These are phyloP conservation scores for Monosporascus sp. DNA, from an alignment of 2,329 filamentous ascomycete species.

Conservation along the genomic window DNA sequence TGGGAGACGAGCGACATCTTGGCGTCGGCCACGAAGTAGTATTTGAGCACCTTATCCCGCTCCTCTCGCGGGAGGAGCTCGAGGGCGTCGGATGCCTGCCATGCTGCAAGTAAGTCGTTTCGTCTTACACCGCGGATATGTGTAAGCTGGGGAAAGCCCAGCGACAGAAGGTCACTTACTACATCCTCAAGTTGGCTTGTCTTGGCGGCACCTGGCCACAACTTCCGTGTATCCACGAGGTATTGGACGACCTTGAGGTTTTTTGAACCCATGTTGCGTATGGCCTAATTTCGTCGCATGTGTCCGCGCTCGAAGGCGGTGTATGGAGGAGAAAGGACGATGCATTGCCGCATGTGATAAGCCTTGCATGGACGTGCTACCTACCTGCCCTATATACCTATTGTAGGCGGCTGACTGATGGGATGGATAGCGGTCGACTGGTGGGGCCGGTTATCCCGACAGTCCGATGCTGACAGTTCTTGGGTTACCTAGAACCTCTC, in stretches of 20 bases:
- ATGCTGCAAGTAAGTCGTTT: not conserved
- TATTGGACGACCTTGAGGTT: constrained; percentile 48
- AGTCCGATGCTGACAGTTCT: no score
- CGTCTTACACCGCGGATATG: no score
- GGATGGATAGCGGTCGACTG: not conserved
- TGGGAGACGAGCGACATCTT: constrained; percentile 69
- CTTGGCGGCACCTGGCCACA: constrained; percentile 49
- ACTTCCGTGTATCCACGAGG: constrained; percentile 53
- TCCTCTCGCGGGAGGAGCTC: constrained; percentile 49
- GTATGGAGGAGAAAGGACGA: not conserved
- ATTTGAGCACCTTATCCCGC: constrained; percentile 50
- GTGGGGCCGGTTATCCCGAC: no score
- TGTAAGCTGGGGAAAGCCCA: no score
- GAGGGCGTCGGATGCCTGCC: constrained; percentile 49
- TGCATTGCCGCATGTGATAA: not conserved
- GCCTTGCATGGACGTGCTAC: not conserved
- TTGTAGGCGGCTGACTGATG: not conserved
- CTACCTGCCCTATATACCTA: not conserved
- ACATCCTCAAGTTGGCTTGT: constrained; percentile 42
- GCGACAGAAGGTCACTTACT: constrained; percentile 28
- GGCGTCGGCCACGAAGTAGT: constrained; percentile 64
- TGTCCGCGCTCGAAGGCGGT: not conserved
- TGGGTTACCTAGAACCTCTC: no score
- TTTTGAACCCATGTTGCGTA: constrained; percentile 18
- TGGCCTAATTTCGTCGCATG: not conserved